phyloP scores from a whole-genome alignment of 2,329 filamentous ascomycete genomes.

The Fusarium ambrosium region DNA sequence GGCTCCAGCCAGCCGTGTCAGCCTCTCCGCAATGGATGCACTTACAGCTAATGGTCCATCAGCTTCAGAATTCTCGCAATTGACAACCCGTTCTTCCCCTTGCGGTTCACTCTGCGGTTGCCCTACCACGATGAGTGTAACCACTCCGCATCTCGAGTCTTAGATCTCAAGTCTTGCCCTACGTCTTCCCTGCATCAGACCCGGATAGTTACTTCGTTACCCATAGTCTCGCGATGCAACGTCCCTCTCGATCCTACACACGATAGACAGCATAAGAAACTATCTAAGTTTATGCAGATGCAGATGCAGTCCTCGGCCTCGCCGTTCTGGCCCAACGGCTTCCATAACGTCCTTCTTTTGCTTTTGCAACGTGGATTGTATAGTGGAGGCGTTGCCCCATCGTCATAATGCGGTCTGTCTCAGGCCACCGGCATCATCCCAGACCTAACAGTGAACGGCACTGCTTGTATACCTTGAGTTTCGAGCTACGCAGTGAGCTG shows the following conservation, averaged over 20 bases:
- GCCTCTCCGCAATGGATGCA: conserved; percentile 29
- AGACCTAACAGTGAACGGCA: neutral
- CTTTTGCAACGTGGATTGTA: neutral
- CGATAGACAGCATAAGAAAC: neutral
- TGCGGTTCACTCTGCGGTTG: neutral
- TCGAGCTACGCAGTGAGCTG: neutral
- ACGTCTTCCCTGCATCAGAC: neutral
- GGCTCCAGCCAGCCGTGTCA: conserved; percentile 21
- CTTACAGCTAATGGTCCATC: neutral
- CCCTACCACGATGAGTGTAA: neutral
- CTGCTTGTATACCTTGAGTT: neutral
- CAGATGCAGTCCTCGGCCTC: neutral
- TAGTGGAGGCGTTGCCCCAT: neutral
- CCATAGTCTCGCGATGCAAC: neutral
- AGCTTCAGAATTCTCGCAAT: neutral
- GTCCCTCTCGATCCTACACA: neutral
- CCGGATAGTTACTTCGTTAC: neutral
- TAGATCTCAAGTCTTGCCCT: neutral
- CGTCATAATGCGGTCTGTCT: conserved; percentile 3
- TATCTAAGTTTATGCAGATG: neutral
- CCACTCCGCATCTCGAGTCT: neutral
- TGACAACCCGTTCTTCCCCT: neutral
- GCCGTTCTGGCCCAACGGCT: neutral
- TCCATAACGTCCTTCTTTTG: neutral
- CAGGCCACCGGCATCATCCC: conserved; percentile 4